phyloP scores from a whole-genome alignment of 768 basidiomycete species.

The Leccinum rimulosum region DNA sequence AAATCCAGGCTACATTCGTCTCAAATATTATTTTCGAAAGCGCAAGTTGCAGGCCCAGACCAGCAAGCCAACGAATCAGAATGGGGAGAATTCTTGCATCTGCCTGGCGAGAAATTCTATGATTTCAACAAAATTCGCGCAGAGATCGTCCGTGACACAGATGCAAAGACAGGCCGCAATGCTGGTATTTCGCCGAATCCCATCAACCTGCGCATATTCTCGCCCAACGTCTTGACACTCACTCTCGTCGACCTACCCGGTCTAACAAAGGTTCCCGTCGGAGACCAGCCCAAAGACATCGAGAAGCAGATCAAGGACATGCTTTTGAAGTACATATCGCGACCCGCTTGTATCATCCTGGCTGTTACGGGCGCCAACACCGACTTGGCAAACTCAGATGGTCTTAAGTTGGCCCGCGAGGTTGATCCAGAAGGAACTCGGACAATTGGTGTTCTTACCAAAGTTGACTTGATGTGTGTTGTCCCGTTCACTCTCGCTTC shows the following conservation, averaged over 20 bases:
- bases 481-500: neutral
- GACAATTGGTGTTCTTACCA: conserved; percentile 98
- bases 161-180: conserved; percentile 97
- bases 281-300: conserved; percentile 95
- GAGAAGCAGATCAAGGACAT: conserved; percentile 97
- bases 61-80: conserved; percentile 87
- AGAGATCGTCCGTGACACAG: conserved; percentile 95
- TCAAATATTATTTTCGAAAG: conserved; percentile 8
- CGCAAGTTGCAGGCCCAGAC: conserved; percentile 48
- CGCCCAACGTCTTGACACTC: conserved; percentile 94
- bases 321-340: conserved; percentile 92
- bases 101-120: conserved; percentile 96
- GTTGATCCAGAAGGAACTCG: conserved; percentile 96
- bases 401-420: conserved; percentile 92
- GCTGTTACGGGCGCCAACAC: conserved; percentile 95
- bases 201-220: conserved; percentile 97
- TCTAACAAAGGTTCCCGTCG: conserved; percentile 91
- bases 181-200: conserved; percentile 96
- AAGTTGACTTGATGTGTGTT: conserved; percentile 94
- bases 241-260: conserved; percentile 98
- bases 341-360: conserved; percentile 93
- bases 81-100: conserved; percentile 98
- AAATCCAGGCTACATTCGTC: neutral
- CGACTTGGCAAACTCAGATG: conserved; percentile 98
- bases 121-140: conserved; percentile 97